phyloP scores from a whole-genome alignment of 768 basidiomycete species.

The Tulasnella sp. region DNA sequence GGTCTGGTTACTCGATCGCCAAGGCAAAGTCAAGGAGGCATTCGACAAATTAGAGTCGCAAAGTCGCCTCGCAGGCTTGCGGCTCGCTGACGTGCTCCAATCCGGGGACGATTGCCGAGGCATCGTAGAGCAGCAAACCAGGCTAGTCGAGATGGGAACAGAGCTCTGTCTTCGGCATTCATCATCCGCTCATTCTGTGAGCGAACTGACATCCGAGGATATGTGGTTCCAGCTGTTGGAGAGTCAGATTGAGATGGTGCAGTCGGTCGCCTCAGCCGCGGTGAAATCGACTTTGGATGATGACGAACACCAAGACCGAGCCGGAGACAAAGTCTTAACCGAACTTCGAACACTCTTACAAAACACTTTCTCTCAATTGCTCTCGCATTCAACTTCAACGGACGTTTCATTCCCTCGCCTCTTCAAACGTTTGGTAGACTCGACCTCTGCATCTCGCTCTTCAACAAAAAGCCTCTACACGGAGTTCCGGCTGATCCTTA shows the following conservation, averaged over 20 bases:
- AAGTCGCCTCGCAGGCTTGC: slow-evolving; percentile 13
- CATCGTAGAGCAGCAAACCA: slow-evolving; percentile 40
- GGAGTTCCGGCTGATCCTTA: slow-evolving; percentile 83
- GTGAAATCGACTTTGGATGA: background rate
- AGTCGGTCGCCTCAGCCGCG: slow-evolving; percentile 41
- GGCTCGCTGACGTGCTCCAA: slow-evolving; percentile 10
- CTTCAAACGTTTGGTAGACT: slow-evolving; percentile 84
- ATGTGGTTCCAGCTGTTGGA: slow-evolving; percentile 82
- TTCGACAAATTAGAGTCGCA: slow-evolving; percentile 48
- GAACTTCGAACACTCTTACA: slow-evolving; percentile 66
- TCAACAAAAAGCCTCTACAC: slow-evolving; percentile 61
- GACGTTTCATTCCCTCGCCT: slow-evolving; percentile 82
- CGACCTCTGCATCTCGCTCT: slow-evolving; percentile 39
- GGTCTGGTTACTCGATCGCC: slow-evolving; percentile 65
- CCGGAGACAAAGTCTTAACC: background rate
- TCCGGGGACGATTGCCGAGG: slow-evolving; percentile 19
- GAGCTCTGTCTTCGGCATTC: slow-evolving; percentile 63
- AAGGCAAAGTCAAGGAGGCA: slow-evolving; percentile 51
- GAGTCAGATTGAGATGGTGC: slow-evolving; percentile 70
- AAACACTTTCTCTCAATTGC: slow-evolving; percentile 68
- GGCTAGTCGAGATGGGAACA: slow-evolving; percentile 49
- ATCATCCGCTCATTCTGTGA: slow-evolving; percentile 18
- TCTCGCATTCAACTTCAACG: slow-evolving; percentile 69
- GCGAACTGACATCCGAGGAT: slow-evolving; percentile 44
- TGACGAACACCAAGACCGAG: background rate